A percentile compares a stretch with the other conserved stretches of the same genome.
Evolutionary conservation across 2,329 filamentous ascomycete species (phyloP).

Genomic region (Triangularia verruculosa): DNA sequence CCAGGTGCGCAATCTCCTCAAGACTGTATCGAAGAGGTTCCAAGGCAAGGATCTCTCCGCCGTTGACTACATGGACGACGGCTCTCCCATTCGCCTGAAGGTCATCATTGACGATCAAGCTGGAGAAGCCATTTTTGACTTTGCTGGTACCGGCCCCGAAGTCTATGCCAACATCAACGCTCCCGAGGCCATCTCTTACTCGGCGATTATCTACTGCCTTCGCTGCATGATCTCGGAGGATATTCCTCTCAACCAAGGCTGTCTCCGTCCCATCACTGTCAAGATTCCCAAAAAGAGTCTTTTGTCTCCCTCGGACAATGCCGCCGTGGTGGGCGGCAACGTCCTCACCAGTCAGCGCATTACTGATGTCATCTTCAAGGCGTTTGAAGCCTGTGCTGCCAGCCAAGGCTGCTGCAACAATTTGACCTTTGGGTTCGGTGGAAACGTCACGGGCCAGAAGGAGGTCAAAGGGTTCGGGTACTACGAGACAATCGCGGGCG

Average conservation of each 20-base stretch:
- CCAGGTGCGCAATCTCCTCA: constrained; percentile 71
- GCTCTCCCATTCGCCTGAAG: constrained; percentile 71
- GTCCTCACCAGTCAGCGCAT: constrained; percentile 77
- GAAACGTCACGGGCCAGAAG: constrained; percentile 55
- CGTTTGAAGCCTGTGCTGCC: constrained; percentile 76
- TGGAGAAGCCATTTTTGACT: constrained; percentile 76
- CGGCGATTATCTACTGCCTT: constrained; percentile 82
- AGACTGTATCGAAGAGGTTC: constrained; percentile 66
- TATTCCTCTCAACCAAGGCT: constrained; percentile 85
- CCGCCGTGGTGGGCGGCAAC: constrained; percentile 80
- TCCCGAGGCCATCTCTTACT: constrained; percentile 72
- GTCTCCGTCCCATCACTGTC: constrained; percentile 72
- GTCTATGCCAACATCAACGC: constrained; percentile 77
- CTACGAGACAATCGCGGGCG: constrained; percentile 82
- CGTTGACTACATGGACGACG: constrained; percentile 84
- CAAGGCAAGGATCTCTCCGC: constrained; percentile 69
- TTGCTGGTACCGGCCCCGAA: constrained; percentile 70
- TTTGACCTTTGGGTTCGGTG: constrained; percentile 78
- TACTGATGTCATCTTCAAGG: constrained; percentile 78
- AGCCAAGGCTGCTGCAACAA: constrained; percentile 82
- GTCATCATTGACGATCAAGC: constrained; percentile 71
- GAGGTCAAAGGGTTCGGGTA: constrained; percentile 76
- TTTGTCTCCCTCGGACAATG: constrained; percentile 70
- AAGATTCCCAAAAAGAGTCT: constrained; percentile 70
- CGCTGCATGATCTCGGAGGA: constrained; percentile 76